Evolutionary conservation across 352 stramenopile species (phyloP).

Genomic region (Phytopythium ostracodes): DNA sequence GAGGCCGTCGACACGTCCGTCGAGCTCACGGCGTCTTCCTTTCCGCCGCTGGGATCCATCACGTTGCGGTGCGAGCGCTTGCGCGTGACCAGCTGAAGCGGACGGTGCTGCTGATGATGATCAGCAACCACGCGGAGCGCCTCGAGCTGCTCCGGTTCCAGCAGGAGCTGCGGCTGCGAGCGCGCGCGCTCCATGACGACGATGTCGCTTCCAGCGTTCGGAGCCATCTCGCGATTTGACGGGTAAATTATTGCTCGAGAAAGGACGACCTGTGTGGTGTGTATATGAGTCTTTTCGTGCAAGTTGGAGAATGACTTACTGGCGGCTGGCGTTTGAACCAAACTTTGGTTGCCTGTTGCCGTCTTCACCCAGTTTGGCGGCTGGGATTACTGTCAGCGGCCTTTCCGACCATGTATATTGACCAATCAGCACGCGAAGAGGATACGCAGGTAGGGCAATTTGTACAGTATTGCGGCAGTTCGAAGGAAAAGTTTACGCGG

Average conservation of each 20-base stretch:
- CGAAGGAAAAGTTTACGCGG: background rate
- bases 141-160: background rate
- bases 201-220: background rate
- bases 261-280: background rate
- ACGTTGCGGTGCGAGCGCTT: constrained; percentile 6
- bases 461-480: background rate
- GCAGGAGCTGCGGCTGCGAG: constrained; percentile 12
- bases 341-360: background rate
- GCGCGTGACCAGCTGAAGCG: constrained; percentile 21
- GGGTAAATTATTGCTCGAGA: background rate
- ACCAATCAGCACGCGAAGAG: background rate
- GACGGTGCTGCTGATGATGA: constrained; percentile 20
- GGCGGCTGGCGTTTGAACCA: background rate
- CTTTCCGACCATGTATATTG: background rate
- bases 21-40: background rate
- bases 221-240: background rate
- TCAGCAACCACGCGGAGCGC: constrained; percentile 16
- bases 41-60: background rate
- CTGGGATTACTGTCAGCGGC: background rate
- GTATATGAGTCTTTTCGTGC: background rate
- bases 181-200: background rate
- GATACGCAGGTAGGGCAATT: background rate
- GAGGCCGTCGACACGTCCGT: background rate
- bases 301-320: background rate
- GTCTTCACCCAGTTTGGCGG: background rate